Evolutionary conservation across 164 flowering plant species (phyloP), one percentile per base, ranked within the genome.

Genomic region (Liquidambar formosana): DNA sequence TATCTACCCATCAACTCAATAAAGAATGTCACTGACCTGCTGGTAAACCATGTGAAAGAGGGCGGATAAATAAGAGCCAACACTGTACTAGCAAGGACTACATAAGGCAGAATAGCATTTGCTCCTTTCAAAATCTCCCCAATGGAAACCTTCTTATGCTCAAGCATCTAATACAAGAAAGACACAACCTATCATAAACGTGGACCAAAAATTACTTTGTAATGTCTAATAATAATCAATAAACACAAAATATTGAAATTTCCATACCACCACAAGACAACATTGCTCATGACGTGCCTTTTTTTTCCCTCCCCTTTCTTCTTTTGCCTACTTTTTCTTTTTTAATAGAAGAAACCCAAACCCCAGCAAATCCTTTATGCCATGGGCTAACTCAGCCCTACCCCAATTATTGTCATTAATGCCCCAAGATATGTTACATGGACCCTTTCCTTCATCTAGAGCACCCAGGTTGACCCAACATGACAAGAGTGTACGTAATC

Each of bases 21-120:
- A 63, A 46, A 71, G 49, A 67, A 63, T 46, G 48, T 61, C 22
- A 60, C 53, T 33, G 57, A 91, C 99, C 94, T 95, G 89, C 65
- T 91, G 58, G 97, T 95, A 77, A 91, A 95, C 99, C 99, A 95
- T 65, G 96, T 87, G 81, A 95, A 95, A 71, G 99, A 95, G 67
- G 97, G 97, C 46, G 97, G 99, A 78, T 79, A 95, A 46, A 86
- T 19, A 66, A 95, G 93, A 76, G 99, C 99, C 86, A 92, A 51
- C 64, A 91, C 15, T 60, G 99, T 89, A 72, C 90, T 92, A 46
- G 89, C 93, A 66, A 95, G 77, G 57, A 91, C 93, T 56, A 91
- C 89, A 73, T 92, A 96, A 64, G 99, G 97, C 51, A 95, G 72
- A 76, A 89, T 65, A 46, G 96, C 83, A 75, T 89, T 95, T 66